Base-by-base conservation (phyloP, 768 basidiomycete species). In the Trametes meyenii region DNA sequence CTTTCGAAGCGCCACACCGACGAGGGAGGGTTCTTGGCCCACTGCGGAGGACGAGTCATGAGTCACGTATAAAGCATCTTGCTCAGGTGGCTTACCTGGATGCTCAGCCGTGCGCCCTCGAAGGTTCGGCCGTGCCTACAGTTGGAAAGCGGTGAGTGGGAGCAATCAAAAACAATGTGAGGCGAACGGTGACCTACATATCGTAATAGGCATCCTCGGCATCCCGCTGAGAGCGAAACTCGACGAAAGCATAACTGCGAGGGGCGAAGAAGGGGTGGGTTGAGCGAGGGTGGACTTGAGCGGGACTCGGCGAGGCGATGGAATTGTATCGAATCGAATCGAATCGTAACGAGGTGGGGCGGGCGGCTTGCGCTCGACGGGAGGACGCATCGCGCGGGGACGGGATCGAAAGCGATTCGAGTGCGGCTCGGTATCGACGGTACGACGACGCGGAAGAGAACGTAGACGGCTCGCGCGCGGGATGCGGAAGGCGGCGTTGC, bases 141-240 rank as follows among this genome's bases (percentile, higher is more conserved):
- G 45, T 11, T 46, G 11, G 45, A 2, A 12, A 38, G 36, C 21
- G 40, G 50, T 38, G 48, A 63, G 35, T 45, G 33, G 35, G 21
- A 10, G 19, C 50, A n/a, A n/a, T n/a, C n/a, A 4, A 19, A 43
- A 67, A 19, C 62, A 50, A 21, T 35, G 24, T n/a, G 26, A 44
- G 21, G 26, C 55, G 12, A 13, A 13, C 13, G 43, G 23, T 2
- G 40, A 76, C 87, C 62, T 72, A 92, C 90, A 92, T 92, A 61
- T 91, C 89, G 70, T 89, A 85, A 74, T 91, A 92, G 29, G 90
- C 90, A 65, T 90, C 89, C 69, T 92, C 90, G 19, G 90, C 90
- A 69, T 92, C 89, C 43, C 87, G 85, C 50, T 82, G 80, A 69
- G 84, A 85, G 71, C 88, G 86, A 70, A 92, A 93, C 73, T 93